Evolutionary conservation across 2,329 filamentous ascomycete species (phyloP).

Genomic region (Fusarium solani-melongenae): DNA sequence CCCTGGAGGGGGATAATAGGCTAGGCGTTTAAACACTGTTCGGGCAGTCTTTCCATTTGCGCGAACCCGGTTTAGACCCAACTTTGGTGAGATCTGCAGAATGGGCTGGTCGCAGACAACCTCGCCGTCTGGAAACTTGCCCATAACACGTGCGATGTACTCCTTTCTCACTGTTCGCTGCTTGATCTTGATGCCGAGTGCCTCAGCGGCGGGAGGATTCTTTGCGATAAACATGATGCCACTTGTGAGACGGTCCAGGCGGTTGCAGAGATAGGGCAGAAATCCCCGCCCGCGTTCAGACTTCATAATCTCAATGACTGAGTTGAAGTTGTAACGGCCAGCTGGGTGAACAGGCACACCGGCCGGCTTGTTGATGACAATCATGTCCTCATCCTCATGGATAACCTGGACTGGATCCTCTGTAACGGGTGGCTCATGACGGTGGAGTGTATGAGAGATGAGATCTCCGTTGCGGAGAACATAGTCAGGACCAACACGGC

Average conservation of each 20-base stretch:
- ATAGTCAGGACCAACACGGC: constrained; percentile 73
- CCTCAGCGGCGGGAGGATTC: constrained; percentile 80
- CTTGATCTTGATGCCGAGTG: constrained; percentile 80
- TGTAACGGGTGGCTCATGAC: constrained; percentile 94
- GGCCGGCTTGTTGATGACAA: constrained; percentile 96
- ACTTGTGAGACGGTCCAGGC: constrained; percentile 92
- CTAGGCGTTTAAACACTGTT: constrained; percentile 90
- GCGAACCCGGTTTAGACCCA: constrained; percentile 93
- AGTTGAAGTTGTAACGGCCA: constrained; percentile 95
- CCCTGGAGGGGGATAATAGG: constrained; percentile 80
- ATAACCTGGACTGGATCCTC: constrained; percentile 82
- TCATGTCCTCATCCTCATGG: constrained; percentile 91
- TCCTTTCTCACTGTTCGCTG: constrained; percentile 90
- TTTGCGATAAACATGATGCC: constrained; percentile 99
- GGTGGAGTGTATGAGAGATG: constrained; percentile 92
- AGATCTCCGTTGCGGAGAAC: constrained; percentile 88
- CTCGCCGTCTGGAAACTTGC: constrained; percentile 91
- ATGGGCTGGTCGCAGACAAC: constrained; percentile 94
- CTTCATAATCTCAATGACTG: constrained; percentile 91
- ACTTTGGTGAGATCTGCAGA: constrained; percentile 91
- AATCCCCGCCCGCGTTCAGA: constrained; percentile 72
- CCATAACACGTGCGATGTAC: constrained; percentile 91
- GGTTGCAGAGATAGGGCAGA: constrained; percentile 79
- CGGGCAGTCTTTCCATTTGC: constrained; percentile 90
- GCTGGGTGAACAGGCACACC: constrained; percentile 96